A percentile compares a stretch with the other conserved stretches of the same genome.
phyloP scores from a whole-genome alignment of 805 yeast species.

The Wickerhamiella occidentalis region DNA sequence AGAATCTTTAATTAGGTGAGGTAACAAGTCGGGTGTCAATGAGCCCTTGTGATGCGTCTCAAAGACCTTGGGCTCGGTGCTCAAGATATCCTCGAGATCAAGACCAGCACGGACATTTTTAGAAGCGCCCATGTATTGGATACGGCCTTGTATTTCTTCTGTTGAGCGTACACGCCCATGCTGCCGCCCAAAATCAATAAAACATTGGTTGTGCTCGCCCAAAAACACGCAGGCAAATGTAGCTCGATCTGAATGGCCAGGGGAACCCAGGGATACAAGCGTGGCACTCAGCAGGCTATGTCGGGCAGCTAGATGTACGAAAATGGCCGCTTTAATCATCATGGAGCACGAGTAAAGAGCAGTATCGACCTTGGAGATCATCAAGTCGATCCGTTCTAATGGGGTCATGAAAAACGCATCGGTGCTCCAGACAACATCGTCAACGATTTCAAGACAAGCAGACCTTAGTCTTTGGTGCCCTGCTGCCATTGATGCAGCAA shows the following conservation, averaged over 20 bases:
- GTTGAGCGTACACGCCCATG: slow-evolving; percentile 16
- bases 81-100: not conserved
- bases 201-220: slow-evolving; percentile 7
- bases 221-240: slow-evolving; percentile 13
- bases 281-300: slow-evolving; percentile 13
- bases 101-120: not conserved
- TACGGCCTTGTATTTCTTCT: slow-evolving; percentile 18
- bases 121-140: slow-evolving; percentile 6
- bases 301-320: slow-evolving; percentile 12
- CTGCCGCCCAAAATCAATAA: slow-evolving; percentile 20
- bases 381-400: not conserved
- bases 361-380: slow-evolving; percentile 1
- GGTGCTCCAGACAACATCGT: not conserved
- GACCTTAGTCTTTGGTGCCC: not conserved
- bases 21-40: not conserved
- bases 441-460: not conserved
- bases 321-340: slow-evolving; percentile 15
- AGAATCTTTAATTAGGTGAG: not conserved
- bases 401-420: slow-evolving; percentile 9
- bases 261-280: slow-evolving; percentile 15
- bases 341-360: slow-evolving; percentile 11
- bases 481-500: not conserved
- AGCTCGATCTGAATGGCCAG: not conserved
- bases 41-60: not conserved
- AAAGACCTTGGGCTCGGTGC: not conserved